Percentiles rank a stretch among this genome's conserved stretches.
These are phyloP conservation scores for Sphagnum fallax DNA, from an alignment of 228 moss, liverwort and hornwort genomes.

Conservation along the genomic window DNA sequence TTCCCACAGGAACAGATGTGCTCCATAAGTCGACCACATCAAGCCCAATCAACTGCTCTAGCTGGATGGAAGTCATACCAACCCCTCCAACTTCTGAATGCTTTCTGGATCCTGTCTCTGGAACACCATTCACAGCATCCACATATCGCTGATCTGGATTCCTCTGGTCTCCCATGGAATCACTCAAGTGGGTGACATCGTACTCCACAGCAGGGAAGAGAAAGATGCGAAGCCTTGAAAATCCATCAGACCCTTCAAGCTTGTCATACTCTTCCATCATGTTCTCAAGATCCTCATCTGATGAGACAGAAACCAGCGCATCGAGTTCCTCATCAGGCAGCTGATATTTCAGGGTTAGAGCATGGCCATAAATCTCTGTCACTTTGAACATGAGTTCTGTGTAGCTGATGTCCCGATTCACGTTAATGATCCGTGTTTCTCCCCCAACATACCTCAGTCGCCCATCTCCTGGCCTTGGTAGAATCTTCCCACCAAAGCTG, in stretches of 20 bases:
- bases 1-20: slow-evolving; percentile 50
- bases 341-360: slow-evolving; percentile 72
- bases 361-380: slow-evolving; percentile 58
- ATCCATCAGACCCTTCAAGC: slow-evolving; percentile 57
- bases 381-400: slow-evolving; percentile 67
- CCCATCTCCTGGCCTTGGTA: slow-evolving; percentile 87
- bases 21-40: slow-evolving; percentile 59
- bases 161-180: slow-evolving; percentile 57
- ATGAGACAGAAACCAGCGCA: slow-evolving; percentile 84
- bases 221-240: slow-evolving; percentile 81
- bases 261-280: slow-evolving; percentile 99
- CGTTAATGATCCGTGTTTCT: slow-evolving; percentile 80
- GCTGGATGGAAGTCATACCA: slow-evolving; percentile 25
- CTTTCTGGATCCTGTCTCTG: slow-evolving; percentile 46
- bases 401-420: slow-evolving; percentile 74
- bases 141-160: slow-evolving; percentile 89
- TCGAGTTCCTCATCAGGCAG: slow-evolving; percentile 95
- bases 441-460: slow-evolving; percentile 91
- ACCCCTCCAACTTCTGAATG: slow-evolving; percentile 36
- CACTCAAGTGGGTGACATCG: slow-evolving; percentile 39
- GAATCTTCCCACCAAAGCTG: slow-evolving; percentile 95
- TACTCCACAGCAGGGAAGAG: slow-evolving; percentile 69
- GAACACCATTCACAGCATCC: slow-evolving; percentile 87
- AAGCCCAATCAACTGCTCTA: slow-evolving; percentile 41
- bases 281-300: slow-evolving; percentile 83